Evolutionary conservation across 257 asterid genomes (phyloP).

Genomic region (Solanum pinnatisectum): DNA sequence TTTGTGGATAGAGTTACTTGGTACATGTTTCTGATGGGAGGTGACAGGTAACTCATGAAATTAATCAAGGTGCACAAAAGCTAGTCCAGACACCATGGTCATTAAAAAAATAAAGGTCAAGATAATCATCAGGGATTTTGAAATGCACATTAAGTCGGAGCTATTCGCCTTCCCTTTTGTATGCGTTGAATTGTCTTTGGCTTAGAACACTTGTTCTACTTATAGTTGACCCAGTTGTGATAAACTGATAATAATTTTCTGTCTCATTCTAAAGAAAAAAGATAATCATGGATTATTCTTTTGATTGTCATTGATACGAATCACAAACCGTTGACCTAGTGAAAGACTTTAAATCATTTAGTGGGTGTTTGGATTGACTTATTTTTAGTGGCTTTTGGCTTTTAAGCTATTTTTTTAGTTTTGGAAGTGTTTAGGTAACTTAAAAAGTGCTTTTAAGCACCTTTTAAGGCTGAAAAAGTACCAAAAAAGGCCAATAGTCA

Average conservation of each 20-base stretch:
- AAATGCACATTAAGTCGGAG: background rate
- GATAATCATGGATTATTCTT: background rate
- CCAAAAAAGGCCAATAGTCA: background rate
- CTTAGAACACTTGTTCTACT: background rate
- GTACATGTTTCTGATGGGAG: background rate
- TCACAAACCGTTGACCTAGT: background rate
- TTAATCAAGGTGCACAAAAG: background rate
- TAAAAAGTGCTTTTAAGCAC: background rate
- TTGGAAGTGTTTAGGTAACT: background rate
- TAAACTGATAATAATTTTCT: background rate
- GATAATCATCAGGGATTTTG: background rate
- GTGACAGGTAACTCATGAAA: background rate
- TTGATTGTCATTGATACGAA: background rate
- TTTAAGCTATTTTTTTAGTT: background rate
- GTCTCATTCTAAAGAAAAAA: background rate
- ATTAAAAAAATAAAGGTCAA: background rate
- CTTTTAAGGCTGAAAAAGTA: background rate
- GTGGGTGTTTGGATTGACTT: background rate
- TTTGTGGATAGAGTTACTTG: background rate
- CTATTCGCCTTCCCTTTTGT: background rate
- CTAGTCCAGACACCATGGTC: background rate
- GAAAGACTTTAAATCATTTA: background rate
- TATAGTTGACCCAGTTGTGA: background rate
- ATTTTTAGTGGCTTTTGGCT: background rate
- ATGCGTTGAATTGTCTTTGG: background rate